Conservation (phyloP, 768 basidiomycete species). For the Podaxis pistillaris region DNA sequence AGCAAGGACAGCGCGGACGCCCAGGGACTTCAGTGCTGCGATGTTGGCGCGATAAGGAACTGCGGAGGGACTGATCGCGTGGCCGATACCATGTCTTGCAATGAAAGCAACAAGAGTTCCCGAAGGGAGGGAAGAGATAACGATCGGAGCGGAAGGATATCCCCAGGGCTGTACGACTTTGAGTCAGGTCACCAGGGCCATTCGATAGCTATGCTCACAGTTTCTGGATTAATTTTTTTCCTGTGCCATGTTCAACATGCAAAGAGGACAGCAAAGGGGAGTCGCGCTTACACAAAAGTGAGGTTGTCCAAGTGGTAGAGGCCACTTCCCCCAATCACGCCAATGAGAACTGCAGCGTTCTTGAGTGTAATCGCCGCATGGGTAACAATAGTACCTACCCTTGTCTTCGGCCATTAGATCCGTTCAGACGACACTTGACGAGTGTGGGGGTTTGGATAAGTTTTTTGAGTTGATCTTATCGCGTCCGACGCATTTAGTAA, state of each 20-base stretch:
- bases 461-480: neutral
- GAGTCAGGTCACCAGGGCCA: neutral
- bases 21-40: constrained; percentile 89
- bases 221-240: constrained; percentile 75
- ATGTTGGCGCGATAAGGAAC: constrained; percentile 93
- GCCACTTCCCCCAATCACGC: constrained; percentile 91
- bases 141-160: constrained; percentile 84
- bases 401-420: constrained; percentile 8
- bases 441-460: neutral
- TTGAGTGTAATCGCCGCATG: neutral
- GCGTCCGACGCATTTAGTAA: neutral
- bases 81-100: constrained; percentile 84
- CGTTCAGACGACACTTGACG: neutral
- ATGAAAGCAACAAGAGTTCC: constrained; percentile 85
- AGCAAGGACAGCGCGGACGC: constrained; percentile 84
- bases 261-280: neutral
- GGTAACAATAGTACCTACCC: neutral
- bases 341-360: constrained; percentile 62
- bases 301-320: constrained; percentile 93
- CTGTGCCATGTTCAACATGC: constrained; percentile 32
- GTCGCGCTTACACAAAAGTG: constrained; percentile 68
- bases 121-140: constrained; percentile 85
- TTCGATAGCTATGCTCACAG: constrained; percentile 45
- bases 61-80: constrained; percentile 73
- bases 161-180: constrained; percentile 79